phyloP scores from a whole-genome alignment of 78 protist species.

The Emiliania huxleyi region DNA sequence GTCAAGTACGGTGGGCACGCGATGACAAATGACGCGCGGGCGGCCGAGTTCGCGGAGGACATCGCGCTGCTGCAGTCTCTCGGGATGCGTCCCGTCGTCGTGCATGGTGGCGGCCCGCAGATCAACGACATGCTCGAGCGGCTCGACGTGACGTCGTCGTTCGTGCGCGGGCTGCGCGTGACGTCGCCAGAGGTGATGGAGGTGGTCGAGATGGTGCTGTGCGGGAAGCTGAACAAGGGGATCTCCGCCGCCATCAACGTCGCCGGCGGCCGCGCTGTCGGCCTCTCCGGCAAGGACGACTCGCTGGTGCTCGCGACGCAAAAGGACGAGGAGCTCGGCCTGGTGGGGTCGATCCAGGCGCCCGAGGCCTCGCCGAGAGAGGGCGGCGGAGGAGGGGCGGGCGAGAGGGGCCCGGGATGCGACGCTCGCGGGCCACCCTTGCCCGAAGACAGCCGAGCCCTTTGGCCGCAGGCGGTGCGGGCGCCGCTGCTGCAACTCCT shows the following conservation, averaged over 20 bases:
- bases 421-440: no score
- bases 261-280: constrained; percentile 19
- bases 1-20: constrained; percentile 25
- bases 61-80: not conserved
- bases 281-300: constrained; percentile 9
- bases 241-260: not conserved
- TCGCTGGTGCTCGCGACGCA: not conserved
- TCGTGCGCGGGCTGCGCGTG: constrained; percentile 10
- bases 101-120: constrained; percentile 31
- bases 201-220: constrained; percentile 18
- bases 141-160: not conserved
- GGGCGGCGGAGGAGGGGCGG: no score
- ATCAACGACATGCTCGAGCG: not conserved
- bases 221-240: not conserved
- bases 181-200: not conserved
- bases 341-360: not conserved
- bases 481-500: not conserved
- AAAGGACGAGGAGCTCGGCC: not conserved
- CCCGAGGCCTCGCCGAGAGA: no score
- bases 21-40: not conserved
- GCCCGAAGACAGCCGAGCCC: no score
- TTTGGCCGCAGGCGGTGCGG: not conserved
- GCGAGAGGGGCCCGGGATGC: no score
- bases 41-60: not conserved
- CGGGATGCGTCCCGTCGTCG: not conserved